phyloP scores from a whole-genome alignment of 352 stramenopile genomes.

The Plasmopara muralis region DNA sequence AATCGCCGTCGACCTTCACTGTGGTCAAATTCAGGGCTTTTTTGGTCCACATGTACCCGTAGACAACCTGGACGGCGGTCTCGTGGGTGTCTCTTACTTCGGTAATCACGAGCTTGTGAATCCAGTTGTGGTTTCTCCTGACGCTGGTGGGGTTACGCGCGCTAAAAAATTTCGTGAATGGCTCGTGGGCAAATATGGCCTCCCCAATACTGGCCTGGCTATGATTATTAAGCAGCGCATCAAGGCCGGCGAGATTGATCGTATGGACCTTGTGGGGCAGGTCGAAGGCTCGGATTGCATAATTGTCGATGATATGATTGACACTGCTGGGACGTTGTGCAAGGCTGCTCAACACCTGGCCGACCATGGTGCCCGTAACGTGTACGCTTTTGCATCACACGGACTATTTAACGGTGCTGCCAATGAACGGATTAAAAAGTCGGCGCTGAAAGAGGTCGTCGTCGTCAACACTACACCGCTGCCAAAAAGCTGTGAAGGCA shows the following conservation, averaged over 20 bases:
- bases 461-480: constrained; percentile 87
- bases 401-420: constrained; percentile 94
- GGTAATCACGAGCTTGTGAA: constrained; percentile 97
- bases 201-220: constrained; percentile 95
- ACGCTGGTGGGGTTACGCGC: constrained; percentile 98
- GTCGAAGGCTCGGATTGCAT: constrained; percentile 99
- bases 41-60: constrained; percentile 98
- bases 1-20: constrained; percentile 85
- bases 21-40: constrained; percentile 94
- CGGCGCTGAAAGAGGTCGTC: constrained; percentile 87
- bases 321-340: constrained; percentile 98
- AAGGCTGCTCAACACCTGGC: constrained; percentile 96
- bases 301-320: constrained; percentile 99
- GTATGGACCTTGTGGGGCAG: constrained; percentile 99
- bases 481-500: constrained; percentile 84
- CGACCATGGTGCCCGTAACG: constrained; percentile 93
- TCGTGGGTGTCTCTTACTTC: constrained; percentile 93
- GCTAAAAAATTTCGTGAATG: constrained; percentile 99
- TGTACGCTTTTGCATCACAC: constrained; percentile 99
- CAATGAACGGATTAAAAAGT: constrained; percentile 86
- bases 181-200: constrained; percentile 95
- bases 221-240: constrained; percentile 99
- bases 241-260: constrained; percentile 95
- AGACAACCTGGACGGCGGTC: constrained; percentile 96
- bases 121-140: constrained; percentile 98